Percentiles rank a stretch among this genome's conserved stretches.
These are phyloP conservation scores for Agapanthus africanus DNA, from an alignment of 106 monocot species.

Conservation along the genomic window DNA sequence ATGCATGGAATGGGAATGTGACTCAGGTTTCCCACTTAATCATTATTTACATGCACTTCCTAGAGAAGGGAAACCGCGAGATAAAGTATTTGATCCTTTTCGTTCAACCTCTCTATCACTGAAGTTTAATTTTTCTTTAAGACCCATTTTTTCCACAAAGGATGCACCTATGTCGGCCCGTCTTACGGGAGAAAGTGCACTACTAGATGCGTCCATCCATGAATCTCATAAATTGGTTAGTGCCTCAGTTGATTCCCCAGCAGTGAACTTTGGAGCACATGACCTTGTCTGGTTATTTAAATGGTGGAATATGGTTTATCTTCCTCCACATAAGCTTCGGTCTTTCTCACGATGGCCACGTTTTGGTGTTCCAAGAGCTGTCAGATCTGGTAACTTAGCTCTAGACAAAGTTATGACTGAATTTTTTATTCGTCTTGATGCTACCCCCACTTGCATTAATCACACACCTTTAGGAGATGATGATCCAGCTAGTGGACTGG, in stretches of 20 bases:
- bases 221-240: constrained; percentile 18
- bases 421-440: constrained; percentile 76
- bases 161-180: constrained; percentile 14
- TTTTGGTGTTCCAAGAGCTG: constrained; percentile 76
- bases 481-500: constrained; percentile 86
- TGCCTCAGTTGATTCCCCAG: constrained; percentile 42
- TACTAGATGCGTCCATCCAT: constrained; percentile 16
- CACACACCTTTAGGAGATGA: constrained; percentile 73
- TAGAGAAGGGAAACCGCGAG: constrained; percentile 58
- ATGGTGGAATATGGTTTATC: constrained; percentile 77
- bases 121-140: constrained; percentile 75
- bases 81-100: constrained; percentile 85
- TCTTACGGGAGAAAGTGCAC: constrained; percentile 8
- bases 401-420: constrained; percentile 97
- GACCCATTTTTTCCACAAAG: constrained; percentile 22
- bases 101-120: constrained; percentile 90
- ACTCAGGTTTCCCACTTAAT: constrained; percentile 81
- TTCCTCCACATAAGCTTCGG: constrained; percentile 90
- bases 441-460: constrained; percentile 61
- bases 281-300: constrained; percentile 84
- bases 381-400: constrained; percentile 88
- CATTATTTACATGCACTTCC: constrained; percentile 95
- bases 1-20: constrained; percentile 91
- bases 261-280: constrained; percentile 72
- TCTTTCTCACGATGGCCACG: constrained; percentile 98